A percentile compares a stretch with the other conserved stretches of the same genome.
Evolutionary conservation across 2,329 filamentous ascomycete genomes (phyloP).

Genomic region (Pseudogymnoascus sp.): DNA sequence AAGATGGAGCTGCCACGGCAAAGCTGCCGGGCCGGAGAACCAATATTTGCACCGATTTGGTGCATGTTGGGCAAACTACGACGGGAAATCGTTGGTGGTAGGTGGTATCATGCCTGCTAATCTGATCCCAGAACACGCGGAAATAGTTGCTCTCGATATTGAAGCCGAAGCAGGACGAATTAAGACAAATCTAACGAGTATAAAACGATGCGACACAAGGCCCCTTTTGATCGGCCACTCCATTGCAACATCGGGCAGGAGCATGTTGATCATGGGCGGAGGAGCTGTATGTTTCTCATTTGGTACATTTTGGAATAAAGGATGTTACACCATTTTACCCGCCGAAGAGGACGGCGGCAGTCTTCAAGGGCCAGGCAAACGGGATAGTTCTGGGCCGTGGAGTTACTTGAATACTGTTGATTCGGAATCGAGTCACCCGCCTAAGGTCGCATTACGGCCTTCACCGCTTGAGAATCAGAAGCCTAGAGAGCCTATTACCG

Average conservation of each 20-base stretch:
- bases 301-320: slow-evolving; percentile 73
- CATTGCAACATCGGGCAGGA: slow-evolving; percentile 36
- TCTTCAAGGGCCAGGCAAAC: neutral
- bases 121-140: slow-evolving; percentile 38
- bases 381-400: slow-evolving; percentile 15
- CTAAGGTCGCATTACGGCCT: slow-evolving; percentile 1
- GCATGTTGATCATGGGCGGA: slow-evolving; percentile 61
- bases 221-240: slow-evolving; percentile 68
- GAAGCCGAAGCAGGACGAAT: neutral
- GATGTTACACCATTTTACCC: slow-evolving; percentile 25
- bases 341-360: neutral
- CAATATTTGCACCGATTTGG: neutral
- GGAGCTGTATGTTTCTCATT: slow-evolving; percentile 88
- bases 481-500: slow-evolving; percentile 18
- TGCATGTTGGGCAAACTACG: neutral
- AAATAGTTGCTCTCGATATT: slow-evolving; percentile 33
- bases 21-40: neutral
- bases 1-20: neutral
- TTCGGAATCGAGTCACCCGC: neutral
- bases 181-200: slow-evolving; percentile 12
- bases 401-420: slow-evolving; percentile 18
- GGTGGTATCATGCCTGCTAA: slow-evolving; percentile 37
- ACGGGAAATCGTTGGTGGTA: slow-evolving; percentile 24
- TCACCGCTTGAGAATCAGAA: neutral
- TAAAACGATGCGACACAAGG: slow-evolving; percentile 30